Evolutionary conservation across 2,329 filamentous ascomycete species (phyloP), one percentile per base, ranked within the genome.

Genomic region (Colletotrichum tropicale): DNA sequence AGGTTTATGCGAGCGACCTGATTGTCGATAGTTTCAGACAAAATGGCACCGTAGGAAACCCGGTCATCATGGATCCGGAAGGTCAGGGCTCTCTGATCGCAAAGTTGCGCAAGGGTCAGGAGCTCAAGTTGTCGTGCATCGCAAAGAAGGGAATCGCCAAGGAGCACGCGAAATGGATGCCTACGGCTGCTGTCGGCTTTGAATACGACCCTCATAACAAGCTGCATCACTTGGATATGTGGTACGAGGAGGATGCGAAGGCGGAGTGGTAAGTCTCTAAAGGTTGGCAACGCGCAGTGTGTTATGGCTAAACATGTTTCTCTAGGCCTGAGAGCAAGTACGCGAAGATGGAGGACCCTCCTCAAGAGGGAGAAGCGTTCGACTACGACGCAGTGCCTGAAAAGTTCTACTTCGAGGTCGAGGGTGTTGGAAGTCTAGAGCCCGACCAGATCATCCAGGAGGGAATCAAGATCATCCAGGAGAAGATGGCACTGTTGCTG

Each of bases 141-240:
- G 97, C 96, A 66, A 98, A 98, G 89, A 98, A 98, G 89, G 97
- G 97, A 2, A 98, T 98, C 78, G 96, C 96, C 48, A 99, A 99
- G 89, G 97, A 99, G 85, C 97, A 99, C 85, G 95, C 97, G 12
- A 99, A 99, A 86, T 99, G 97, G 97, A 94, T 95, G 81, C 96
- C 97, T 3, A 96, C 95, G 43, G 91, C 96, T 55, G 97, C 97
- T 5, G 93, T 99, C 55, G 96, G 95, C 28, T 99, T 99, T 83
- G 97, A 99, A 85, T 99, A 99, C 85, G 97, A 99, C 84, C 97
- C 97, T 76, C 94, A 98, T 85, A 99, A 99, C 87, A 98, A 98
- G 87, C 88, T 99, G 78, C 92, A 93, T 79, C 97, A 99, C 85
- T 89, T 97, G 71, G 95, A 98, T 81, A 92, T 98, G 85, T 99